Evolutionary conservation across 345 rosid species (phyloP), one percentile per base, ranked within the genome.

Genomic region (Linum tenue): DNA sequence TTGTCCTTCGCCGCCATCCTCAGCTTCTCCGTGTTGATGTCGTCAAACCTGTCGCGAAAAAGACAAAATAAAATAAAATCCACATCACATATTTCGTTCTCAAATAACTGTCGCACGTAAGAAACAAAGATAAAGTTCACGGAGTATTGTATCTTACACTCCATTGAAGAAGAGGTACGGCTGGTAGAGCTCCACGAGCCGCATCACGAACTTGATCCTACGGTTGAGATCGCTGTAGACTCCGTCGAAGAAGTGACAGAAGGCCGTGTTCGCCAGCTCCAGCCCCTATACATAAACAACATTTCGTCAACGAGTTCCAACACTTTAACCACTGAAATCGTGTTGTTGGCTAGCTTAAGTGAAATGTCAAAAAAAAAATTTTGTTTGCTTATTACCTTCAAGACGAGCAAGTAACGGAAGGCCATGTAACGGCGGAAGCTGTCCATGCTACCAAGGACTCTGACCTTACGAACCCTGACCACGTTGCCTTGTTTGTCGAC

Each of bases 351-450:
- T 22, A 22, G 31, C 31, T n/a, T 22, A 22, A 22, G 31, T 22
- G 31, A 22, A 22, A 22, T 22, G 31, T 22, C 31, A n/a, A n/a
- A n/a, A n/a, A n/a, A n/a, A n/a, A n/a, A n/a, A 22, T 22, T 22
- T 22, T 22, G 31, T 22, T 22, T 22, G 31, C 0, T 22, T 22
- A 22, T 22, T 22, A 88, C 98, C 96, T 88, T 88, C 10, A 94
- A 78, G 35, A 74, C 69, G 0, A 84, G 61, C 35, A 67, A n/a
- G 83, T 88, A 94, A 35, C 84, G 92, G 17, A 86, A 3, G 1
- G 90, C 70, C 86, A 94, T 84, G 72, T 86, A 86, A 76, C 77
- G 73, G 39, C 73, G 87, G 83, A 94, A 94, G 79, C 87, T 90
- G 64, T 73, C 51, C 95, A 90, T 94, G 75, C 75, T 80, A 41